A percentile compares a stretch with the other conserved stretches of the same genome.
phyloP scores from a whole-genome alignment of 2,329 filamentous ascomycete genomes.

The Penicillium thymicola region DNA sequence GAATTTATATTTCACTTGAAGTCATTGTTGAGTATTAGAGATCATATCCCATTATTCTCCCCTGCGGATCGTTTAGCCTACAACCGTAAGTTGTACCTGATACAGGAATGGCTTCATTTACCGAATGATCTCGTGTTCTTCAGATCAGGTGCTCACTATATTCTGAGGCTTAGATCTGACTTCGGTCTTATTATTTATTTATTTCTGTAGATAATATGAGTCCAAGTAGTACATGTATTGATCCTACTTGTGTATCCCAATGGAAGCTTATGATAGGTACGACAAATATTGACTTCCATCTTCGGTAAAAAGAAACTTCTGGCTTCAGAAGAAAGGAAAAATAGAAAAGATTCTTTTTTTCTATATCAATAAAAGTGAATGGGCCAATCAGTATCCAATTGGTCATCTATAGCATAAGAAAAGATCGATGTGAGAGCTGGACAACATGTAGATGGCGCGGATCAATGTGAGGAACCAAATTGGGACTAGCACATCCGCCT shows the following conservation, averaged over 20 bases:
- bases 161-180: background rate
- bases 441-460: conserved; percentile 11
- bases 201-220: background rate
- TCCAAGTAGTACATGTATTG: background rate
- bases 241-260: background rate
- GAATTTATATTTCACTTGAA: background rate
- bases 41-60: background rate
- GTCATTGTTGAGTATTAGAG: background rate
- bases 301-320: background rate
- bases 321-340: no score
- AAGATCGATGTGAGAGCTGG: conserved; percentile 5
- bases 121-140: background rate
- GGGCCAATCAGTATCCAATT: background rate
- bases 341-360: no score
- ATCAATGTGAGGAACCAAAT: conserved; percentile 18
- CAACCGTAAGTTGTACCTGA: background rate
- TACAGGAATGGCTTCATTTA: background rate
- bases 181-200: background rate
- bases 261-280: background rate
- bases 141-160: background rate
- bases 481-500: conserved; percentile 18
- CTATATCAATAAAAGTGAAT: background rate
- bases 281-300: background rate
- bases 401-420: background rate
- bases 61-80: background rate